Evolutionary conservation across 2,329 filamentous ascomycete genomes (phyloP).

Genomic region (Apiospora saccharicola): DNA sequence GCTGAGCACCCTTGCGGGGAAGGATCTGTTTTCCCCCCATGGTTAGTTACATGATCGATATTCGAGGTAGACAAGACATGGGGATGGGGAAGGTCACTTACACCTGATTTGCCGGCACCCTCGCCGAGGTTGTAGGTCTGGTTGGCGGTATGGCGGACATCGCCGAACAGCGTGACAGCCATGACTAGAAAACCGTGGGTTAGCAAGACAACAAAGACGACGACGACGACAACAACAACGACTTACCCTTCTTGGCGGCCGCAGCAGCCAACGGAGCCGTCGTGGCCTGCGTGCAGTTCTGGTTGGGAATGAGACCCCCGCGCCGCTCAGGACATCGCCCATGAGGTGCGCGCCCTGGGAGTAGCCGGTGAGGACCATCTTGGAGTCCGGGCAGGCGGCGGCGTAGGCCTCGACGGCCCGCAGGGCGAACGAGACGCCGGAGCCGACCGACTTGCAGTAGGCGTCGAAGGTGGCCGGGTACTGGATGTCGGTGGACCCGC

Average conservation of each 20-base stretch:
- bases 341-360: constrained; percentile 20
- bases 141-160: constrained; percentile 3
- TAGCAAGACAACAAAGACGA: background rate
- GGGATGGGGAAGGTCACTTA: background rate
- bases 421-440: constrained; percentile 9
- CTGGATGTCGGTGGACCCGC: constrained; percentile 19
- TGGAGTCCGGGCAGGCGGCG: constrained; percentile 8
- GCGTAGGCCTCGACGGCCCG: constrained; percentile 9
- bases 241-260: constrained; percentile 5
- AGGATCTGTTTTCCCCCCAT: background rate
- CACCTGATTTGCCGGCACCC: constrained; percentile 9
- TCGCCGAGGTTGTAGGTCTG: constrained; percentile 18
- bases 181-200: background rate
- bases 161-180: constrained; percentile 16
- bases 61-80: background rate
- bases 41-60: constrained; percentile 35
- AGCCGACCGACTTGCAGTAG: constrained; percentile 19
- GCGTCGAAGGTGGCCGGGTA: constrained; percentile 23
- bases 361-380: constrained; percentile 20
- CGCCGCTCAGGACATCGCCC: constrained; percentile 16
- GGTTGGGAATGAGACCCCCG: constrained; percentile 16
- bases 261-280: background rate
- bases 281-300: constrained; percentile 18
- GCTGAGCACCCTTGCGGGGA: background rate
- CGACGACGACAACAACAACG: background rate